Evolutionary conservation across 805 yeast species (phyloP).

Genomic region (Metahyphopichia silvanorum): DNA sequence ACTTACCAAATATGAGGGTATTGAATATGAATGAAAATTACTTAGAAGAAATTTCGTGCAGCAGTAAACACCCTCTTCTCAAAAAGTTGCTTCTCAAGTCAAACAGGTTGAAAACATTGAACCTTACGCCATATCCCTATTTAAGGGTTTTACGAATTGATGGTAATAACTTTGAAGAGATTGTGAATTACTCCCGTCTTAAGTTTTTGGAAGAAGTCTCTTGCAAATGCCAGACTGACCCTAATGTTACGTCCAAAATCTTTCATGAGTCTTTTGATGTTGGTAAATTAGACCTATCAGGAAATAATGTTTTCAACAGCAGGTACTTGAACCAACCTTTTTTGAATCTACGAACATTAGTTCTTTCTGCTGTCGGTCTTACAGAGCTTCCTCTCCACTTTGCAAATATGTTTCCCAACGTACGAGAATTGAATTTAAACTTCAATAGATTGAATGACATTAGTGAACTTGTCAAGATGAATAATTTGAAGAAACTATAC

Average conservation of each 20-base stretch:
- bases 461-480: conserved; percentile 26
- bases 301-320: conserved; percentile 17
- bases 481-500: conserved; percentile 35
- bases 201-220: conserved; percentile 41
- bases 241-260: conserved; percentile 14
- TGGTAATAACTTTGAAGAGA: conserved; percentile 30
- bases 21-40: conserved; percentile 43
- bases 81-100: conserved; percentile 37
- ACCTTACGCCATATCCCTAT: conserved; percentile 30
- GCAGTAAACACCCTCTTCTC: conserved; percentile 21
- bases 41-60: conserved; percentile 19
- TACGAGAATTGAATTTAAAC: conserved; percentile 46
- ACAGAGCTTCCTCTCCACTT: conserved; percentile 35
- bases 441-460: conserved; percentile 44
- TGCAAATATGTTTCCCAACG: conserved; percentile 40
- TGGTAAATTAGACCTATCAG: conserved; percentile 38
- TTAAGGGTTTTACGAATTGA: conserved; percentile 46
- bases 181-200: conserved; percentile 25
- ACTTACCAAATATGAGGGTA: conserved; percentile 29
- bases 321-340: conserved; percentile 13
- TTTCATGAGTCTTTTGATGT: conserved; percentile 22
- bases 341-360: conserved; percentile 35
- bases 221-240: conserved; percentile 31
- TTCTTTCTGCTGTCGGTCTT: conserved; percentile 48
- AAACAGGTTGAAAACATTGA: conserved; percentile 31